Percentiles rank a stretch among this genome's conserved stretches.
Conservation (phyloP, 1,284 basidiomycete species). For the Waitea zeae region DNA sequence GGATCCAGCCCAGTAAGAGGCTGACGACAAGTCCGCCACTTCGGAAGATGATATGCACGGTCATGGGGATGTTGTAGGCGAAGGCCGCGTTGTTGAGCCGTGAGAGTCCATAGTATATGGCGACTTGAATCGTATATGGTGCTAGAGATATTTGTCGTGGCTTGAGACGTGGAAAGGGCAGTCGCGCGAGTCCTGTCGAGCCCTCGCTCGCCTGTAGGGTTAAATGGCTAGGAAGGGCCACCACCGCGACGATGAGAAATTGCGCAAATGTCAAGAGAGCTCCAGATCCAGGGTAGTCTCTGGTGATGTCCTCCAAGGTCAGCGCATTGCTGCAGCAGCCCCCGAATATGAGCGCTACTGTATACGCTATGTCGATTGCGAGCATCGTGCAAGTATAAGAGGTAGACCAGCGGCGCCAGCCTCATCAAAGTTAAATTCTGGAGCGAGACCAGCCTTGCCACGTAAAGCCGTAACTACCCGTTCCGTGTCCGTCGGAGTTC, state of each 20-base stretch:
- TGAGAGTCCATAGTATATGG: slow-evolving; percentile 70
- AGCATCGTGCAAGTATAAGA: no score
- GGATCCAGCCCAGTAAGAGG: slow-evolving; percentile 54
- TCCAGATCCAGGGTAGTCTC: slow-evolving; percentile 44
- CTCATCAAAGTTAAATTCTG: no score
- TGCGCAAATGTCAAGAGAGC: slow-evolving; percentile 77
- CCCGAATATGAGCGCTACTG: slow-evolving; percentile 31
- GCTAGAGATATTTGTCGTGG: slow-evolving; percentile 54
- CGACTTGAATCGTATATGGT: slow-evolving; percentile 70
- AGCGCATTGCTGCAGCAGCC: slow-evolving; percentile 61
- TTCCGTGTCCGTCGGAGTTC: no score
- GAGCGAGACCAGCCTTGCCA: no score
- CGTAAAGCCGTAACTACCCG: no score
- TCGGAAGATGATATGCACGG: slow-evolving; percentile 89
- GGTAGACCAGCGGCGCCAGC: no score
- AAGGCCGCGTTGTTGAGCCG: slow-evolving; percentile 86
- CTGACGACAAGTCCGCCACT: slow-evolving; percentile 80
- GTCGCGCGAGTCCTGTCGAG: background rate
- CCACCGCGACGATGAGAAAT: slow-evolving; percentile 58
- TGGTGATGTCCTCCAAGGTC: slow-evolving; percentile 49
- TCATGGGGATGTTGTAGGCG: slow-evolving; percentile 73
- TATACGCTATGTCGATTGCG: no score
- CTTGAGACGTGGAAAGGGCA: slow-evolving; percentile 26
- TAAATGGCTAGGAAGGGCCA: slow-evolving; percentile 46
- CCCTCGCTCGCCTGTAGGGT: slow-evolving; percentile 3